These are phyloP conservation scores for Hypholoma fasciculare DNA, from an alignment of 768 basidiomycete genomes.

Conservation along the genomic window DNA sequence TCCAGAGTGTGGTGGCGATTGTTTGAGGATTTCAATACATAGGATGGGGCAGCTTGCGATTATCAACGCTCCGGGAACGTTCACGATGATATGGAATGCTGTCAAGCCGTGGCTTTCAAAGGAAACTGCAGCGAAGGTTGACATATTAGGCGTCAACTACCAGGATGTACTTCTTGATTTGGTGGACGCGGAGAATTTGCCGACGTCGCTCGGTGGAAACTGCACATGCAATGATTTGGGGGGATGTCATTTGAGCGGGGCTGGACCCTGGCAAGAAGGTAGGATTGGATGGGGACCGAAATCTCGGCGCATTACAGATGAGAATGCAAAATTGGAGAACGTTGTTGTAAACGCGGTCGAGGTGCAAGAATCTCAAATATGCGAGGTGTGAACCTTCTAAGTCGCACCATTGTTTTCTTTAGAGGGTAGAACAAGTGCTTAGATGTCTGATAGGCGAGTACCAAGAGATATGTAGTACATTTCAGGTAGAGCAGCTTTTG, in stretches of 20 bases:
- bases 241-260: conserved; percentile 62
- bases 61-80: conserved; percentile 72
- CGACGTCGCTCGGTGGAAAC: conserved; percentile 58
- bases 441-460: too few relatives aligned
- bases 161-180: conserved; percentile 53
- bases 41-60: conserved; percentile 76
- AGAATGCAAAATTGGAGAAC: too few relatives aligned
- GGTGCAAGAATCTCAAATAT: too few relatives aligned
- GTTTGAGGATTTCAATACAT: background rate
- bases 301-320: conserved; percentile 3
- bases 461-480: too few relatives aligned
- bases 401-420: too few relatives aligned
- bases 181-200: conserved; percentile 65
- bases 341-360: too few relatives aligned
- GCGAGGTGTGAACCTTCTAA: too few relatives aligned
- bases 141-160: conserved; percentile 66
- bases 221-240: conserved; percentile 59
- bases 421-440: too few relatives aligned
- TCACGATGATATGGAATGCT: conserved; percentile 70
- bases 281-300: conserved; percentile 50
- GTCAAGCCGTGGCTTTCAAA: conserved; percentile 75
- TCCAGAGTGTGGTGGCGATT: background rate
- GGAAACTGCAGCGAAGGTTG: conserved; percentile 69
- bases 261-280: conserved; percentile 73
- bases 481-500: too few relatives aligned